These are phyloP conservation scores for Sclerotinia spermophila DNA, from an alignment of 2,329 filamentous ascomycete genomes.

Conservation along the genomic window DNA sequence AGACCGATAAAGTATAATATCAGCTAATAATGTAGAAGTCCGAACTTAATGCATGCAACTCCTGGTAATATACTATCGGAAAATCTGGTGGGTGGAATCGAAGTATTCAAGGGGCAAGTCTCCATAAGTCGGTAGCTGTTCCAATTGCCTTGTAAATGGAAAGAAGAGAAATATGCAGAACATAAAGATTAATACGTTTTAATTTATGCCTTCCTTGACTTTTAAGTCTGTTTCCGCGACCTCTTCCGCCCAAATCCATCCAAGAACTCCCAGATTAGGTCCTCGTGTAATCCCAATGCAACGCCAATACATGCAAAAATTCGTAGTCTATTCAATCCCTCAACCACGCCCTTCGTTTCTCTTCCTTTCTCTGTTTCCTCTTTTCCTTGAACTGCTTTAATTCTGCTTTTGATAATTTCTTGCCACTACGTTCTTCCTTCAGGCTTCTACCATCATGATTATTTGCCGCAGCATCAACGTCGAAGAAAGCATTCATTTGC, in stretches of 20 bases:
- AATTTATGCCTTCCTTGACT: background rate
- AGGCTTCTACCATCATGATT: conserved; percentile 85
- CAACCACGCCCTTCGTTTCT: conserved; percentile 90
- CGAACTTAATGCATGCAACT: background rate
- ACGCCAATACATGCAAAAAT: conserved; percentile 9
- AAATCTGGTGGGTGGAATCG: background rate
- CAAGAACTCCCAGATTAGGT: conserved; percentile 7
- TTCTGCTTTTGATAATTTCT: conserved; percentile 81
- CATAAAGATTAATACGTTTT: background rate
- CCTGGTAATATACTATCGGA: background rate
- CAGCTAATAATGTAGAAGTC: background rate
- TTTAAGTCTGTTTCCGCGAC: background rate
- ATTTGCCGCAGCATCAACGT: conserved; percentile 91
- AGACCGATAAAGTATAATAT: background rate
- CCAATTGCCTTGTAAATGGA: background rate
- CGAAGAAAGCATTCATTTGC: conserved; percentile 93
- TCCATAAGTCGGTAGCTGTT: background rate
- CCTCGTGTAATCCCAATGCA: background rate
- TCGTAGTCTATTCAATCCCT: conserved; percentile 14
- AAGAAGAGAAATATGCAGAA: background rate
- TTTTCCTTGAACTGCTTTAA: conserved; percentile 91
- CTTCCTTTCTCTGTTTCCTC: conserved; percentile 82
- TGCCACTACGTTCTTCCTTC: conserved; percentile 82
- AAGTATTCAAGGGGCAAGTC: background rate
- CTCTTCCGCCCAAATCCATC: background rate